Evolutionary conservation across 75 land plant species (phyloP), one percentile per base, ranked within the genome.

Genomic region (Adiantum capillusveneris): DNA sequence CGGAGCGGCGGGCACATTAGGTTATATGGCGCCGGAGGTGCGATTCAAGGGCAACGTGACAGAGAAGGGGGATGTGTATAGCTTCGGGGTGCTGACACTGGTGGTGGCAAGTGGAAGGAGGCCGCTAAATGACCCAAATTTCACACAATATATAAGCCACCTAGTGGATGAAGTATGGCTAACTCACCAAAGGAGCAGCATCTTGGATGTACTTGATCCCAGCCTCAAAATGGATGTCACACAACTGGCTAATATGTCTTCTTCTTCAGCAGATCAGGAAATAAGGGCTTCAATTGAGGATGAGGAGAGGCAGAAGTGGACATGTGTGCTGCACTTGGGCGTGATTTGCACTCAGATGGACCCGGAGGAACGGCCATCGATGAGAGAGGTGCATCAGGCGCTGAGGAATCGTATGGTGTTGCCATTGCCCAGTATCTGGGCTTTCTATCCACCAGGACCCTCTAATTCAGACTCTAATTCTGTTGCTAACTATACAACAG

Each of bases 1-100:
- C 29, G 65, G 49, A 19, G 68, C 76, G 24, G 70, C 63, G 30
- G 73, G 82, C 39, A 72, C 82, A 21, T 57, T 66, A 22, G 82
- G 82, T 22, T 75, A 75, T 68, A 59, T 80, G 64, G 82, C 82
- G 20, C 82, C 82, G n/a, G 82, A 80, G 42, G 57, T 75, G 18
- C 65, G 62, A 26, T 60, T 58, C 17, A 57, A 44, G 11, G 83
- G 96, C 12, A 68, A 62, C 36, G 79, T 85, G 25, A 75, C 78
- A 7, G 64, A 84, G 56, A 71, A 59, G 62, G 84, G 84, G 9
- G 91, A 90, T 64, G 80, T 84, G 30, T 90, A 86, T 57, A 82
- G 87, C 67, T 90, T 86, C 56, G 96, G 96, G 0, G 79, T 90
- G 24, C 74, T 90, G 57, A 63, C 82, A 49, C 79, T 90, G 53